phyloP scores from a whole-genome alignment of 1,139 yeast species.

The Yamadazyma atmosphaerica region DNA sequence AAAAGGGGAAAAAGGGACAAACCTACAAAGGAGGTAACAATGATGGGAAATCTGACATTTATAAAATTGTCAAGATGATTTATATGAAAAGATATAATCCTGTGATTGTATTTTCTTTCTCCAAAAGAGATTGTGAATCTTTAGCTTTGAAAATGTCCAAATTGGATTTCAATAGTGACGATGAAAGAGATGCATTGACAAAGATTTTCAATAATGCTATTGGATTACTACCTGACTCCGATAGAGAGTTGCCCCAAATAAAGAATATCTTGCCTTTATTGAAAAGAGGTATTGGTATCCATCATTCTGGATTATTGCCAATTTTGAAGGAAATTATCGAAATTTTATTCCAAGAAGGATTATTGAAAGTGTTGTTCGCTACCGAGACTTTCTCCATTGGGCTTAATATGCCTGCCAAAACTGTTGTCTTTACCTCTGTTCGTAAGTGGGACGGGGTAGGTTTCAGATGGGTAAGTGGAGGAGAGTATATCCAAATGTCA shows the following conservation, averaged over 20 bases:
- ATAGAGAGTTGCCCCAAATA: slow-evolving; percentile 91
- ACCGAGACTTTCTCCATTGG: slow-evolving; percentile 99
- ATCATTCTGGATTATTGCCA: slow-evolving; percentile 95
- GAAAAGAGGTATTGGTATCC: slow-evolving; percentile 96
- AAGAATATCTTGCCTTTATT: slow-evolving; percentile 84
- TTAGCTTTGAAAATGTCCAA: slow-evolving; percentile 94
- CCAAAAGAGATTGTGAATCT: slow-evolving; percentile 94
- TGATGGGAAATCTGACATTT: slow-evolving; percentile 86
- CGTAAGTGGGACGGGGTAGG: slow-evolving; percentile 98
- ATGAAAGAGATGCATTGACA: slow-evolving; percentile 85
- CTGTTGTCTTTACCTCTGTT: slow-evolving; percentile 96
- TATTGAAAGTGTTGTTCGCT: slow-evolving; percentile 90
- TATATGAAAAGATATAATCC: slow-evolving; percentile 96
- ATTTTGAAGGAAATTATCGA: slow-evolving; percentile 96
- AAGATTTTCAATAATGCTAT: slow-evolving; percentile 91
- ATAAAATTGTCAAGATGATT: slow-evolving; percentile 96
- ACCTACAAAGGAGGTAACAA: slow-evolving; percentile 88
- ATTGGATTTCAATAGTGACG: slow-evolving; percentile 87
- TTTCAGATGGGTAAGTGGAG: slow-evolving; percentile 98
- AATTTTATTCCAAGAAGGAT: slow-evolving; percentile 94
- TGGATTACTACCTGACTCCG: slow-evolving; percentile 81
- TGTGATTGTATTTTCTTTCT: slow-evolving; percentile 94
- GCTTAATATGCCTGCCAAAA: slow-evolving; percentile 95
- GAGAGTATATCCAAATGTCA: slow-evolving; percentile 99
- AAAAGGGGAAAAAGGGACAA: slow-evolving; percentile 76